These are phyloP conservation scores for Sisymbrium irio DNA, from an alignment of 345 rosid genomes.

Conservation along the genomic window DNA sequence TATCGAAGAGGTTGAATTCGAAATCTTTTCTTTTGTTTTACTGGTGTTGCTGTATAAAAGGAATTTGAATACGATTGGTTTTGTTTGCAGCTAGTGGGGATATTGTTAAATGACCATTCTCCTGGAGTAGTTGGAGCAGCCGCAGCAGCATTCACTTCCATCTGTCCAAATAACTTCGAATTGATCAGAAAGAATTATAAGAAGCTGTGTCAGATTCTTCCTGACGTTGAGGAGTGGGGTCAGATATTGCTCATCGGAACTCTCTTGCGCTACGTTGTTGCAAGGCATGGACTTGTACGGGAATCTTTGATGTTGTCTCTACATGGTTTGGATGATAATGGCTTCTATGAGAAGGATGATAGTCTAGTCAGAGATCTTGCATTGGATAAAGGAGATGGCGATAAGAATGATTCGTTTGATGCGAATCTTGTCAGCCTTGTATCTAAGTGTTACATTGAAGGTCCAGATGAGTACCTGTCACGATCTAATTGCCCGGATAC, in stretches of 20 bases:
- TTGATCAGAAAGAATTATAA: constrained; percentile 67
- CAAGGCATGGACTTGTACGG: constrained; percentile 84
- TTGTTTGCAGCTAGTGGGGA: constrained; percentile 75
- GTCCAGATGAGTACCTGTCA: constrained; percentile 84
- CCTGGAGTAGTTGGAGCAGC: constrained; percentile 97
- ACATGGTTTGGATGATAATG: constrained; percentile 40
- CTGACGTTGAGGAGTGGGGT: constrained; percentile 99
- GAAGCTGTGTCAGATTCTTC: constrained; percentile 86
- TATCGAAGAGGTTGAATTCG: constrained; percentile 69
- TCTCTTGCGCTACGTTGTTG: constrained; percentile 73
- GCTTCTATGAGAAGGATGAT: constrained; percentile 45
- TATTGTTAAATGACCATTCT: constrained; percentile 72
- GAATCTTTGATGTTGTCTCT: constrained; percentile 82
- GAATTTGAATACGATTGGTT: background rate
- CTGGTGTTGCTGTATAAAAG: background rate
- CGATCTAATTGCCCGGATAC: constrained; percentile 47
- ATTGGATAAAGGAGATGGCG: constrained; percentile 38
- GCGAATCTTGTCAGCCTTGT: constrained; percentile 39
- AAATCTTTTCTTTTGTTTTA: background rate
- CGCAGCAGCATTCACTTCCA: constrained; percentile 81
- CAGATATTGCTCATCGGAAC: constrained; percentile 77
- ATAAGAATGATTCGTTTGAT: constrained; percentile 33
- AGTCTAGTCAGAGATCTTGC: constrained; percentile 36
- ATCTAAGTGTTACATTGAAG: constrained; percentile 79
- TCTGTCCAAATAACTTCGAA: constrained; percentile 80